A percentile compares a stretch with the other conserved stretches of the same genome.
Conservation (phyloP, 1,284 basidiomycete species). For the Neotropicomus parvogracilis region DNA sequence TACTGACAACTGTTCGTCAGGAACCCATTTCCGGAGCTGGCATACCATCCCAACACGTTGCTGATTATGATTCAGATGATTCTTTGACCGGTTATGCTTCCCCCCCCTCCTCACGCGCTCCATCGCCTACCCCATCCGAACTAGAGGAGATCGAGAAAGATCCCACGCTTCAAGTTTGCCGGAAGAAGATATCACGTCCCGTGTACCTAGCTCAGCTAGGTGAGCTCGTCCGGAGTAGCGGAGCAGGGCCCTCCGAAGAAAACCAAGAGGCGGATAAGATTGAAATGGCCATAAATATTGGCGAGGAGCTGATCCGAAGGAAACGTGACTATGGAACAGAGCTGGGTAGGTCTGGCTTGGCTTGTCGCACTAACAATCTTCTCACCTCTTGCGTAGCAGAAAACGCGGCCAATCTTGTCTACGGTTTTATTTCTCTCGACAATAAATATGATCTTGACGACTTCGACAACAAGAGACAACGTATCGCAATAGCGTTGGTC, state of each 20-base stretch:
- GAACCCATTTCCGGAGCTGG: neutral
- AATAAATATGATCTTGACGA: slow-evolving; percentile 79
- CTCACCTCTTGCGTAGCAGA: slow-evolving; percentile 54
- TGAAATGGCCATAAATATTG: slow-evolving; percentile 73
- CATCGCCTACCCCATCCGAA: slow-evolving; percentile 77
- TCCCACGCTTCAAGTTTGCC: slow-evolving; percentile 66
- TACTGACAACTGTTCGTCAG: slow-evolving; percentile 1
- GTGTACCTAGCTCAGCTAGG: slow-evolving; percentile 83
- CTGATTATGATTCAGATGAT: slow-evolving; percentile 74
- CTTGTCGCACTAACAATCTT: neutral
- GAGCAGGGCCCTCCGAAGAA: slow-evolving; percentile 50
- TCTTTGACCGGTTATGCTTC: slow-evolving; percentile 77
- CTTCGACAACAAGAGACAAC: slow-evolving; percentile 79
- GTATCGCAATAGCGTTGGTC: slow-evolving; percentile 75
- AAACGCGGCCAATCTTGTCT: slow-evolving; percentile 80
- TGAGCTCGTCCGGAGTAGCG: slow-evolving; percentile 58
- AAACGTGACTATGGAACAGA: slow-evolving; percentile 84
- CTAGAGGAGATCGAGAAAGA: slow-evolving; percentile 83
- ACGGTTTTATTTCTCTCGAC: slow-evolving; percentile 71
- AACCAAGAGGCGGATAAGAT: slow-evolving; percentile 70
- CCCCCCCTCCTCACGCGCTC: slow-evolving; percentile 64
- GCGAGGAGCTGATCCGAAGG: slow-evolving; percentile 77
- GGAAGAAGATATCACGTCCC: slow-evolving; percentile 66
- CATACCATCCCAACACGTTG: slow-evolving; percentile 16
- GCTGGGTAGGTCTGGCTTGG: slow-evolving; percentile 55